Base-by-base conservation (phyloP, 176 grass and related monocot species). In the Alopecurus myosuroides region DNA sequence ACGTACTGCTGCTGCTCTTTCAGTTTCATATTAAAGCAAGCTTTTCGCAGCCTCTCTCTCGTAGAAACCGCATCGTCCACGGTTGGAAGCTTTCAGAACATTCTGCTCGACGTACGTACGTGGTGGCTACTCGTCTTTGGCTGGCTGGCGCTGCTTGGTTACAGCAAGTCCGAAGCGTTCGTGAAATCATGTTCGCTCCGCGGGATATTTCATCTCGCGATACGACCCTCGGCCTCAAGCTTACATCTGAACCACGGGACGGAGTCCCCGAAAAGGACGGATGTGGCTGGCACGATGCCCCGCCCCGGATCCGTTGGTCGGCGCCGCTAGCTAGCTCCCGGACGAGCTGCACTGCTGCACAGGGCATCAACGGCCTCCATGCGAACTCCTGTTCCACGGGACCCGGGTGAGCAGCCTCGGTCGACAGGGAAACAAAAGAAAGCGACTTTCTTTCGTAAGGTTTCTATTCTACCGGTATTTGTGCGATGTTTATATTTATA, bases 291-390 rank as follows among this genome's bases (percentile, higher is more conserved):
- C 48, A 53, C 25, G 74, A 78, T 78, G 63, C 84, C 75, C 75
- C 22, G 20, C 75, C 22, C 49, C 20, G n/a, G n/a, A n/a, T 42
- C 51, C 25, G 58, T 13, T n/a, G 55, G 69, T 62, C 67, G 53
- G 66, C 14, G 63, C 49, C 19, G 7, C 25, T n/a, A n/a, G n/a
- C n/a, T 23, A 20, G 3, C 62, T 15, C 7, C 11, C 39, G 6
- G 2, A 3, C 11, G 39, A 13, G 2, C 15, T 45, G 81, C 82
- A 74, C 58, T 89, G 76, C 57, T 37, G 55, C 68, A 46, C 35
- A 75, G 76, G 87, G 56, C 53, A 89, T 80, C 68, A 57, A 80
- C 82, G 28, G 2, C 15, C 4, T 69, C 82, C 87, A 80, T 50
- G 57, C 26, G 81, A 46, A 28, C 25, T n/a, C 50, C 76, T 84